Base-by-base conservation (phyloP, 306 rosid species). In the Clitoria ternatea region DNA sequence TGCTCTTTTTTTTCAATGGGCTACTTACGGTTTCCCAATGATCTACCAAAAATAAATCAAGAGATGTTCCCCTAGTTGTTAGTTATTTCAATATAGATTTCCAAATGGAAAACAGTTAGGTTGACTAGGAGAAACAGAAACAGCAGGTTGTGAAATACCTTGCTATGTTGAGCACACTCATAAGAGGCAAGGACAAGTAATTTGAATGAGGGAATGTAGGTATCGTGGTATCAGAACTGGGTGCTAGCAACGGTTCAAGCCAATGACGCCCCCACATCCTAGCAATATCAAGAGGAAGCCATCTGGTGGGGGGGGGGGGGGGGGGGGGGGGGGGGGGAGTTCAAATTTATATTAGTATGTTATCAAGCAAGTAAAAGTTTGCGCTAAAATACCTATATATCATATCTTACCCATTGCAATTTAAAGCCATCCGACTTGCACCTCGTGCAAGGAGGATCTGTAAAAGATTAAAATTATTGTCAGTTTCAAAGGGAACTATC, bases 201-300 rank as follows among this genome's bases (percentile, higher is more conserved):
- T 82, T 91, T 45, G 97, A 87, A 66, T 77, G 66, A 76, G 92
- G 83, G 54, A 94, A 89, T 23, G 76, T 33, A 0, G 97, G 95
- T 77, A 88, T 14, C 63, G 50, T 40, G n/a, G 80, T 79, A 56
- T 84, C 85, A 12, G 97, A 89, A 83, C 82, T 89, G 65, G 97
- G 95, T 76, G 88, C 81, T 49, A 91, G 76, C 60, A 89, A 47
- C 13, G 94, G 90, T 66, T 94, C 99, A 62, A 94, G 99, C 97
- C 97, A 86, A 70, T 86, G 96, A 64, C 92, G 96, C 43, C 95
- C 95, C 99, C 96, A 94, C 96, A 94, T 90, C 85, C 89, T 82
- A 61, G 99, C 99, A 83, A 94, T 87, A 66, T 91, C 99, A 73
- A 87, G 77, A 71, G 99, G 99, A 84, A 94, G 95, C 97, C 99